Evolutionary conservation across 305 asterid genomes (phyloP).

Genomic region (Ilex paraguariensis): DNA sequence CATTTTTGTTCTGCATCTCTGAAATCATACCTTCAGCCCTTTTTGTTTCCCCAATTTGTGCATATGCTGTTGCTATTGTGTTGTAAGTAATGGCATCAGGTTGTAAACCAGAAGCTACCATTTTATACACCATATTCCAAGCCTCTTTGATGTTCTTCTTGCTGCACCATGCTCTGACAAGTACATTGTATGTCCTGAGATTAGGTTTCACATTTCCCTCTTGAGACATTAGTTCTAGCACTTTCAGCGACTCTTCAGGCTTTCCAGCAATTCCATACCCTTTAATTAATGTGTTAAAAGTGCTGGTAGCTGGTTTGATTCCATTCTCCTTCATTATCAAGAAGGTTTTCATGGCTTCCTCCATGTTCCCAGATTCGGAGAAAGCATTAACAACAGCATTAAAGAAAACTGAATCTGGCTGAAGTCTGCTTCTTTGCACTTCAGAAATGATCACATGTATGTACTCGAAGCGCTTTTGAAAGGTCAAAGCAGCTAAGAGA

Average conservation of each 20-base stretch:
- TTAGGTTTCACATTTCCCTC: slow-evolving; percentile 64
- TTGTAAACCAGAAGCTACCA: slow-evolving; percentile 60
- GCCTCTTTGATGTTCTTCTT: slow-evolving; percentile 56
- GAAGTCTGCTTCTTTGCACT: slow-evolving; percentile 61
- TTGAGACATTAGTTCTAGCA: slow-evolving; percentile 55
- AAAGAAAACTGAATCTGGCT: slow-evolving; percentile 87
- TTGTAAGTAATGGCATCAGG: slow-evolving; percentile 83
- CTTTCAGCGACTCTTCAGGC: slow-evolving; percentile 74
- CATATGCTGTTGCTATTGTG: slow-evolving; percentile 79
- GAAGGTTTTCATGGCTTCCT: slow-evolving; percentile 73
- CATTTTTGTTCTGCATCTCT: slow-evolving; percentile 54
- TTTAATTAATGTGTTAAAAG: slow-evolving; percentile 77
- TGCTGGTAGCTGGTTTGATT: slow-evolving; percentile 76
- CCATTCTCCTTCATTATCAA: slow-evolving; percentile 69
- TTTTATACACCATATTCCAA: slow-evolving; percentile 55
- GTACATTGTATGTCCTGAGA: slow-evolving; percentile 80
- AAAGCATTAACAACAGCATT: slow-evolving; percentile 91
- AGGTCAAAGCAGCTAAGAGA: slow-evolving; percentile 68
- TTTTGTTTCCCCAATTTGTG: slow-evolving; percentile 54
- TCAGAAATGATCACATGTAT: slow-evolving; percentile 62
- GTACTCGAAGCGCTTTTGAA: slow-evolving; percentile 75
- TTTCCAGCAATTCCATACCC: slow-evolving; percentile 77
- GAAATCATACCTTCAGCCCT: slow-evolving; percentile 69
- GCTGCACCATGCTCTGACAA: slow-evolving; percentile 82
- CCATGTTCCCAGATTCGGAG: slow-evolving; percentile 79